Evolutionary conservation across 2,329 filamentous ascomycete genomes (phyloP).

Genomic region (Penicillium fuscoglaucum): DNA sequence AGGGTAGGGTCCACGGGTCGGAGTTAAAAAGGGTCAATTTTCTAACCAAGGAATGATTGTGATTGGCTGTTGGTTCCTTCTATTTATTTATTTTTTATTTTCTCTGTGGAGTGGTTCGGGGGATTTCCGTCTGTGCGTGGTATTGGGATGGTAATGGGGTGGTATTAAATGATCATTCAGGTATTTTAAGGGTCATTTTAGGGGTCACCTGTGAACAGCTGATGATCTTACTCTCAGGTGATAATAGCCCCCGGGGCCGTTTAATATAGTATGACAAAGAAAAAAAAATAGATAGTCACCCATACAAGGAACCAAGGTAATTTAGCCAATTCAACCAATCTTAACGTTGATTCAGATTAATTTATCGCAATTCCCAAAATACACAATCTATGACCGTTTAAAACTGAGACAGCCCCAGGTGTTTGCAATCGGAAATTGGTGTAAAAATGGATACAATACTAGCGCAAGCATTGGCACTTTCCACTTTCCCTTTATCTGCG

Average conservation of each 20-base stretch:
- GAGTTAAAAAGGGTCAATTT: neutral
- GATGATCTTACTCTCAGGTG: neutral
- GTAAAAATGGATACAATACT: neutral
- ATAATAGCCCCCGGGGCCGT: neutral
- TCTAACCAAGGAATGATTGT: neutral
- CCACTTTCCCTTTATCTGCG: neutral
- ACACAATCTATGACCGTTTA: neutral
- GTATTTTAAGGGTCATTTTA: neutral
- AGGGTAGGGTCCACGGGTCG: neutral
- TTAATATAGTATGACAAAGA: neutral
- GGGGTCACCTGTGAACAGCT: neutral
- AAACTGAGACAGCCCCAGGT: conserved; percentile 10
- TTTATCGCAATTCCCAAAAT: neutral
- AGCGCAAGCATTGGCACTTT: neutral
- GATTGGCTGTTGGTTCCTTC: neutral
- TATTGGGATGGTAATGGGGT: neutral
- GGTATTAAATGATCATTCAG: neutral
- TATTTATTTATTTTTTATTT: neutral
- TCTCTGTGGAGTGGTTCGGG: neutral
- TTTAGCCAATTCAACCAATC: neutral
- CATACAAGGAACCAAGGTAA: neutral
- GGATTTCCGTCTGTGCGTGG: conserved; percentile 1
- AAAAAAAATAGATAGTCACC: neutral
- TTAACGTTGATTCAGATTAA: neutral
- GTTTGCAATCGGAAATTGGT: conserved; percentile 5